Conservation (phyloP, 116 monocot genomes). For the Papilionanthe hybrid region DNA sequence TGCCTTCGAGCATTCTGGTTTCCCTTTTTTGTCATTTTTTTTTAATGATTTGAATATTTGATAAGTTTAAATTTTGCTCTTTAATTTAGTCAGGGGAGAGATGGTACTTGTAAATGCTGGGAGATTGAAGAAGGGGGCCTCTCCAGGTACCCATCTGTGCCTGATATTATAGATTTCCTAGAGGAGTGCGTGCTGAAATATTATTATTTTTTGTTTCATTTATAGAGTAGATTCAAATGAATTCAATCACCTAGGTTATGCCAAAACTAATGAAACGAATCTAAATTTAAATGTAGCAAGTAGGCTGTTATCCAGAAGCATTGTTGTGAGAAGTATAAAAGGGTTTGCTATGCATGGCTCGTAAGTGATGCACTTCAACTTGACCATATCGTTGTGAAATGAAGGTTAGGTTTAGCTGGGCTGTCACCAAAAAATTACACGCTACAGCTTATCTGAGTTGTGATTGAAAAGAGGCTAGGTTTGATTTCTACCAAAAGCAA, state of each 20-base stretch:
- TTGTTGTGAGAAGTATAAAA: background rate
- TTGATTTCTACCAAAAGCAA: background rate
- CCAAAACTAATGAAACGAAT: background rate
- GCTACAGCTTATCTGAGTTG: background rate
- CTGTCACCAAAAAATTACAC: background rate
- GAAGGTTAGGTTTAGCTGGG: background rate
- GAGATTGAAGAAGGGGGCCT: conserved; percentile 66
- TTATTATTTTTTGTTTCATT: background rate
- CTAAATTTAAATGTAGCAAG: background rate
- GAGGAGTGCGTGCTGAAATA: no score
- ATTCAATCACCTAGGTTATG: background rate
- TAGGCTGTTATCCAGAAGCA: background rate
- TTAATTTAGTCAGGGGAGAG: conserved; percentile 77
- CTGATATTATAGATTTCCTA: background rate
- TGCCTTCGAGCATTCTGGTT: conserved; percentile 8
- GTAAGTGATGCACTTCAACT: background rate
- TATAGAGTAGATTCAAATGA: background rate
- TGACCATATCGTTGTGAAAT: background rate
- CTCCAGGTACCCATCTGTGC: conserved; percentile 44
- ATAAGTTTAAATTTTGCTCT: background rate
- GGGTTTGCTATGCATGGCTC: background rate
- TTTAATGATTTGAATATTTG: background rate
- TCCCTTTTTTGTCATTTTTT: background rate
- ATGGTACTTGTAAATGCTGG: conserved; percentile 90
- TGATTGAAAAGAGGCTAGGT: background rate